phyloP scores from a whole-genome alignment of 2,329 filamentous ascomycete species.

The Neurospora sp. region DNA sequence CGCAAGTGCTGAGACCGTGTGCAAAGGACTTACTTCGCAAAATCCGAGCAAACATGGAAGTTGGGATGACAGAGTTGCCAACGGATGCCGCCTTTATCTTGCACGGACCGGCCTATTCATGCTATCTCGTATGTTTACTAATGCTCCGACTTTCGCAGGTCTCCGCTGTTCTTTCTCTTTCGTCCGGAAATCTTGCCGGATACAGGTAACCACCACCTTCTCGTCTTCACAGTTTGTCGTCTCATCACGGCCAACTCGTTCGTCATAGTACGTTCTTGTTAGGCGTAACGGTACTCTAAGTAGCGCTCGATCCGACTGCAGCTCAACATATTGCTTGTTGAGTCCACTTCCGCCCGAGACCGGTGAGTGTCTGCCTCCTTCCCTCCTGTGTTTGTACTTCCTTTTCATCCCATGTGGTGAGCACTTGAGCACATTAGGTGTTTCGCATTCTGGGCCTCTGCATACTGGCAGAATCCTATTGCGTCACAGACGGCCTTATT shows the following conservation, averaged over 20 bases:
- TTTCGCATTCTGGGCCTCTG: not conserved
- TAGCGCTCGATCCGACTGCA: not conserved
- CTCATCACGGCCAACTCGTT: not conserved
- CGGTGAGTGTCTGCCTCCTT: not conserved
- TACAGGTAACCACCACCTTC: not conserved
- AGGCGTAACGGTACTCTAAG: not conserved
- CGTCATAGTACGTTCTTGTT: not conserved
- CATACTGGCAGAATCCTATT: not conserved
- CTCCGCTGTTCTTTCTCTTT: not conserved
- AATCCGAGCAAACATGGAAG: not conserved
- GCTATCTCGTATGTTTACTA: not conserved
- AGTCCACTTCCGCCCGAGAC: not conserved
- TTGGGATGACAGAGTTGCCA: not conserved
- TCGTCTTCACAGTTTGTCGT: not conserved
- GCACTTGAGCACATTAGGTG: not conserved
- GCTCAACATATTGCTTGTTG: not conserved
- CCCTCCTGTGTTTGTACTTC: not conserved
- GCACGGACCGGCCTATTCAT: not conserved
- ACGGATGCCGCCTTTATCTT: not conserved
- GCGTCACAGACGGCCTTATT: not conserved
- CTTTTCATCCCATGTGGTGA: not conserved
- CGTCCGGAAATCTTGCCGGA: not conserved
- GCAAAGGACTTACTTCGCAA: not conserved
- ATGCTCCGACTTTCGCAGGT: not conserved
- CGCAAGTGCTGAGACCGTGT: not conserved